phyloP scores from a whole-genome alignment of 106 monocot species.

The Cymbidium sinense region DNA sequence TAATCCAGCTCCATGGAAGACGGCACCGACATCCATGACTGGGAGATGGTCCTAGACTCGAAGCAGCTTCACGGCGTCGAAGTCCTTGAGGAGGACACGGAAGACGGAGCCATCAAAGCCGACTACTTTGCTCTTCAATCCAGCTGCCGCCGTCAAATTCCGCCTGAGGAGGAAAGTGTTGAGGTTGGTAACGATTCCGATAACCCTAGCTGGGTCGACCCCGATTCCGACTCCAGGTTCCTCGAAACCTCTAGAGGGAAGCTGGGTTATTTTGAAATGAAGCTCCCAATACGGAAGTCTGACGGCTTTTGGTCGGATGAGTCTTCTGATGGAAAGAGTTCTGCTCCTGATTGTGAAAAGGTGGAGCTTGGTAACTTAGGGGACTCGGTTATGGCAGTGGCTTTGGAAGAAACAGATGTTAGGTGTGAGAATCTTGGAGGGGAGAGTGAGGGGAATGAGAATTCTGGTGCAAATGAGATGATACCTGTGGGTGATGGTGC shows the following conservation, averaged over 20 bases:
- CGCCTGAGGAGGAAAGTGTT: conserved; percentile 7
- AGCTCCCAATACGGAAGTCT: background rate
- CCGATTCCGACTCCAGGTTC: conserved; percentile 18
- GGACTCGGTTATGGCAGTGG: background rate
- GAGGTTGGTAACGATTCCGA: conserved; percentile 14
- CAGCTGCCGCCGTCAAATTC: background rate
- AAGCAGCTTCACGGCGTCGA: background rate
- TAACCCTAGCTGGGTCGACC: conserved; percentile 22
- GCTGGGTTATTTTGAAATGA: background rate
- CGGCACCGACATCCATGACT: conserved; percentile 11
- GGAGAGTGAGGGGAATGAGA: background rate
- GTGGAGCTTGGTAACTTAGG: background rate
- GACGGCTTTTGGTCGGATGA: conserved; percentile 18
- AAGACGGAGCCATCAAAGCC: conserved; percentile 15
- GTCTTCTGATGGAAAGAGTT: conserved; percentile 5
- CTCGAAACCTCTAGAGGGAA: conserved; percentile 6
- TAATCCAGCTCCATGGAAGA: conserved; percentile 8
- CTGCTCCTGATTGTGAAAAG: conserved; percentile 9
- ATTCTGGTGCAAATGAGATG: background rate
- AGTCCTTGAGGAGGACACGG: background rate
- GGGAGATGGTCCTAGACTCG: conserved; percentile 17
- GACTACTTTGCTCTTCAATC: conserved; percentile 45
- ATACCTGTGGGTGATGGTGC: conserved; percentile 6
- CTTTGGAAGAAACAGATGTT: conserved; percentile 7
- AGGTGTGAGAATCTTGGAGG: background rate